Percentiles rank a stretch among this genome's conserved stretches.
Evolutionary conservation across 1,139 yeast species (phyloP).

Genomic region (Saccharomyces hybrid): DNA sequence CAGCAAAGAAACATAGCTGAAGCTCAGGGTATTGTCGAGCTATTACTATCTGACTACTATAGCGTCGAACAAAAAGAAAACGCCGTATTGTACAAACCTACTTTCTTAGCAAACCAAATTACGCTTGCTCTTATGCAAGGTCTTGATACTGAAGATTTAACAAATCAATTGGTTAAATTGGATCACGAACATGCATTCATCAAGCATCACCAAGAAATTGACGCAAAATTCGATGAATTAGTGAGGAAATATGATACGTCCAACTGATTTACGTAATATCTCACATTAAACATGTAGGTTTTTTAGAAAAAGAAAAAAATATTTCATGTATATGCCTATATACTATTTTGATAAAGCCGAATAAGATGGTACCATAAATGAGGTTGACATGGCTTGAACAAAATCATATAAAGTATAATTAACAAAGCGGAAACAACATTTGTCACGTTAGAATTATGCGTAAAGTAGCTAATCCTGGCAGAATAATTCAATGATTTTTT

Average conservation of each 20-base stretch:
- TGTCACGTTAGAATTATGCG: not conserved
- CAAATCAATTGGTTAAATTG: slow-evolving; percentile 35
- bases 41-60: slow-evolving; percentile 28
- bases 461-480: not conserved
- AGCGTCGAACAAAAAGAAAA: slow-evolving; percentile 20
- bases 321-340: not conserved
- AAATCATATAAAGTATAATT: not conserved
- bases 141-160: slow-evolving; percentile 35
- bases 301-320: not conserved
- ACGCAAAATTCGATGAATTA: slow-evolving; percentile 44
- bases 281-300: not conserved
- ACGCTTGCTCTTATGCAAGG: slow-evolving; percentile 45
- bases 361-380: not conserved
- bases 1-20: slow-evolving; percentile 38
- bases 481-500: not conserved
- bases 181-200: slow-evolving; percentile 43
- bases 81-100: slow-evolving; percentile 31
- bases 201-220: slow-evolving; percentile 41
- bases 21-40: slow-evolving; percentile 33
- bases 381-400: not conserved
- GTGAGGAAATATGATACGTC: slow-evolving; percentile 39
- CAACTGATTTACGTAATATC: not conserved
- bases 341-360: not conserved
- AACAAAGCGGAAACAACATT: not conserved
- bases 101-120: slow-evolving; percentile 47